Percentiles rank a stretch among this genome's conserved stretches.
phyloP scores from a whole-genome alignment of 2,329 filamentous ascomycete genomes.

The Diplodia mutila region DNA sequence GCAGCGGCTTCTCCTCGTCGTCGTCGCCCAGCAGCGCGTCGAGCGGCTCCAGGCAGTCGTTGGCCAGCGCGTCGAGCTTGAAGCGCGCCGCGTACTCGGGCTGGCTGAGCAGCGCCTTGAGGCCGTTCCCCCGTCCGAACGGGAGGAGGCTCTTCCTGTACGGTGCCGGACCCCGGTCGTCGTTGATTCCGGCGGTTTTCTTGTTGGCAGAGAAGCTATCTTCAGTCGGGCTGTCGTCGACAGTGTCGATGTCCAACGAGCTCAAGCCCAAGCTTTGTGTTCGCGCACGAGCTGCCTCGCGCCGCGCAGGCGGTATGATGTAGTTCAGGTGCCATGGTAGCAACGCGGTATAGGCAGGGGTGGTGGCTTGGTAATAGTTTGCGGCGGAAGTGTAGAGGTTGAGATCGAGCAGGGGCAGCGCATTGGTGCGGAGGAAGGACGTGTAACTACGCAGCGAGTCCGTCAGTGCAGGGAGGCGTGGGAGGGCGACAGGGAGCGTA shows the following conservation, averaged over 20 bases:
- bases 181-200: constrained; percentile 40
- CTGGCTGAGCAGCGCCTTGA: constrained; percentile 64
- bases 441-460: constrained; percentile 44
- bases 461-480: constrained; percentile 25
- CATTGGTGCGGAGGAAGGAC: constrained; percentile 74
- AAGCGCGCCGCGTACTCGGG: constrained; percentile 76
- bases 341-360: constrained; percentile 77
- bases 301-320: constrained; percentile 75
- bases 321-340: constrained; percentile 89
- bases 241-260: constrained; percentile 50
- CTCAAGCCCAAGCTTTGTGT: constrained; percentile 59
- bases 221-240: constrained; percentile 34
- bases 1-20: constrained; percentile 52
- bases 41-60: constrained; percentile 71
- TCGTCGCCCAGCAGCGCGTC: constrained; percentile 63
- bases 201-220: constrained; percentile 42
- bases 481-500: constrained; percentile 30
- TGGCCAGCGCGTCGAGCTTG: constrained; percentile 72
- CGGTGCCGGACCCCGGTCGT: constrained; percentile 45
- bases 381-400: constrained; percentile 87
- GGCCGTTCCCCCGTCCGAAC: constrained; percentile 60
- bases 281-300: constrained; percentile 69
- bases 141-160: constrained; percentile 46
- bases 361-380: constrained; percentile 79
- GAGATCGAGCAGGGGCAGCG: constrained; percentile 79